Evolutionary conservation across 345 rosid species (phyloP).

Genomic region (Salix arbutifolia): DNA sequence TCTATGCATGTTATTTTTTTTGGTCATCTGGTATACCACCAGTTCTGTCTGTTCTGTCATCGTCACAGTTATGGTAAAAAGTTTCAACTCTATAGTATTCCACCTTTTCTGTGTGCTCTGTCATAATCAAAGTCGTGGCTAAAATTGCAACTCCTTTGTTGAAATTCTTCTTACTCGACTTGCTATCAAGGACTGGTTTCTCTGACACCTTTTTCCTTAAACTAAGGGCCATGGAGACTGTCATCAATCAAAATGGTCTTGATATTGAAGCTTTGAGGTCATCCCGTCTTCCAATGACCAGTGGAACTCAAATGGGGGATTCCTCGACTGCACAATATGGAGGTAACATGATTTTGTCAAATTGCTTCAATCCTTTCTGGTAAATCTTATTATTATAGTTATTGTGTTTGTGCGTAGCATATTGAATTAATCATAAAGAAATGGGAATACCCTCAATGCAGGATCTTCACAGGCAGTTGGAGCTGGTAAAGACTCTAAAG

Average conservation of each 20-base stretch:
- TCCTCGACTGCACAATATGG: conserved; percentile 56
- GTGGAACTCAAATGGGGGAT: conserved; percentile 74
- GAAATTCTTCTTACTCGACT: background rate
- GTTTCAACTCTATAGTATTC: background rate
- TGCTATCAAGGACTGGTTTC: conserved; percentile 3
- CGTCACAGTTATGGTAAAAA: background rate
- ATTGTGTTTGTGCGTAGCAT: background rate
- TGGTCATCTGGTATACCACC: background rate
- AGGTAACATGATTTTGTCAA: conserved; percentile 38
- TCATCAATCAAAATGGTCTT: conserved; percentile 80
- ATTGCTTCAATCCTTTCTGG: background rate
- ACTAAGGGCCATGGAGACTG: conserved; percentile 98
- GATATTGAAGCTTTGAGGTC: conserved; percentile 87
- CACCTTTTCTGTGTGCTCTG: background rate
- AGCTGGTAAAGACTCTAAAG: conserved; percentile 48
- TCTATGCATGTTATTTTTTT: background rate
- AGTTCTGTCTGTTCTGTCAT: background rate
- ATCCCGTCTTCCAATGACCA: conserved; percentile 59
- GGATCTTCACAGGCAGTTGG: conserved; percentile 74
- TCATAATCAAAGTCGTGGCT: background rate
- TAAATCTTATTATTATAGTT: background rate
- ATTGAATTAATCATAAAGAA: conserved; percentile 2
- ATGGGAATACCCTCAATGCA: conserved; percentile 28
- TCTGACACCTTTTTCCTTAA: conserved; percentile 19
- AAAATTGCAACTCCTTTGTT: background rate